Evolutionary conservation across 352 stramenopile genomes (phyloP), one percentile per base, ranked within the genome.

Genomic region (Phytophthora kernoviae): DNA sequence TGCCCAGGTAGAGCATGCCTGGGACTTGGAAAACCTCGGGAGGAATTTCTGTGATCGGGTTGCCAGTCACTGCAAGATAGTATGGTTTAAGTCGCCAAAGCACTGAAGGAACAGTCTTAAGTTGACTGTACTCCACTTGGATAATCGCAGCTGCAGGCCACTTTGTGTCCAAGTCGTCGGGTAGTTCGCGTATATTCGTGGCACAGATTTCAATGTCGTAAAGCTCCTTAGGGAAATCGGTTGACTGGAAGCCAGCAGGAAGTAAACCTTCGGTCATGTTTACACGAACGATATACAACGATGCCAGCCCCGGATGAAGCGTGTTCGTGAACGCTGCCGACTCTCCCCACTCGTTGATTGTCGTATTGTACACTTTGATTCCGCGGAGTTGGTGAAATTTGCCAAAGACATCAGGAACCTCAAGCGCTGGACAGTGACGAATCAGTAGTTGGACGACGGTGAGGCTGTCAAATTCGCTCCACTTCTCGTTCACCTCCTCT

Each of bases 291-390:
- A 79, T 34, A n/a, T 61, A 72, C 20, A 75, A 20, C 7, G 59
- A 60, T 7, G 59, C 48, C 21, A 81, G 52, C 9, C 22, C 17
- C 9, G 55, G 51, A 26, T 73, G 59, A 32, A 41, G 15, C n/a
- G 15, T 9, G 11, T 48, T 39, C 2, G 30, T 57, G 15, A 74
- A 15, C 10, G 56, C 69, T 0, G 69, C 64, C 14, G 70, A 52
- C 1, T 20, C 37, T 1, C 17, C 14, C 68, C 68, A 77, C 12
- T 52, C 42, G 2, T 39, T 20, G 32, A 77, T 34, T 0, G 68
- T 71, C 20, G 54, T 62, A 33, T 77, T 77, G 48, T 71, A 77
- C 5, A 68, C 53, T 46, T 77, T 71, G 42, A 77, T 11, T 0
- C 58, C 64, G 5, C 58, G 54, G 5, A 77, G 41, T 12, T 61